Evolutionary conservation across 2,329 filamentous ascomycete genomes (phyloP).

Genomic region (Pseudogymnoascus sp.): DNA sequence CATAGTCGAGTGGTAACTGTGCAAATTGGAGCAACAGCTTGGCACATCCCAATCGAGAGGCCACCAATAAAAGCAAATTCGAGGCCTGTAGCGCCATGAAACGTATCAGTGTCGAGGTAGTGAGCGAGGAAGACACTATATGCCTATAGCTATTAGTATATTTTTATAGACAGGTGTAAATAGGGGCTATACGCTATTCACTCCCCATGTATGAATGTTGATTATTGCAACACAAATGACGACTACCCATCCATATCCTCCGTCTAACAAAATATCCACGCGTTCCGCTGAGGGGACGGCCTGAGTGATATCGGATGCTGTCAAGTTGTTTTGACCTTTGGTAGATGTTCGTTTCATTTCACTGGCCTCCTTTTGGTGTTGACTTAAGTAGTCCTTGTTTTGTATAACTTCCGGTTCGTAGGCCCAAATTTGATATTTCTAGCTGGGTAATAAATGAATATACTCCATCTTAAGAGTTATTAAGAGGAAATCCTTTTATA

Average conservation of each 20-base stretch:
- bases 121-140: conserved; percentile 73
- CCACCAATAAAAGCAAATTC: conserved; percentile 74
- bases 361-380: too few relatives aligned
- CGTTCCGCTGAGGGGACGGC: too few relatives aligned
- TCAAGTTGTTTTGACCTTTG: too few relatives aligned
- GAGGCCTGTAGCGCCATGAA: conserved; percentile 55
- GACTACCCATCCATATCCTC: conserved; percentile 49
- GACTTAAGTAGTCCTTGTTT: too few relatives aligned
- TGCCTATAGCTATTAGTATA: conserved; percentile 30
- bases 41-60: conserved; percentile 56
- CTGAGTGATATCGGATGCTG: too few relatives aligned
- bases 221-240: conserved; percentile 31
- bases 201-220: conserved; percentile 35
- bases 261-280: conserved; percentile 21
- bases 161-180: background rate
- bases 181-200: conserved; percentile 33
- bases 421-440: too few relatives aligned
- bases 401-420: too few relatives aligned
- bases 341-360: too few relatives aligned
- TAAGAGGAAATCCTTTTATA: too few relatives aligned
- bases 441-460: too few relatives aligned
- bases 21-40: conserved; percentile 58
- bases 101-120: conserved; percentile 59
- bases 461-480: too few relatives aligned
- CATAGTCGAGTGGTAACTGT: conserved; percentile 42